Evolutionary conservation across 2,329 filamentous ascomycete genomes (phyloP).

Genomic region (Mycosphaerella sp.): DNA sequence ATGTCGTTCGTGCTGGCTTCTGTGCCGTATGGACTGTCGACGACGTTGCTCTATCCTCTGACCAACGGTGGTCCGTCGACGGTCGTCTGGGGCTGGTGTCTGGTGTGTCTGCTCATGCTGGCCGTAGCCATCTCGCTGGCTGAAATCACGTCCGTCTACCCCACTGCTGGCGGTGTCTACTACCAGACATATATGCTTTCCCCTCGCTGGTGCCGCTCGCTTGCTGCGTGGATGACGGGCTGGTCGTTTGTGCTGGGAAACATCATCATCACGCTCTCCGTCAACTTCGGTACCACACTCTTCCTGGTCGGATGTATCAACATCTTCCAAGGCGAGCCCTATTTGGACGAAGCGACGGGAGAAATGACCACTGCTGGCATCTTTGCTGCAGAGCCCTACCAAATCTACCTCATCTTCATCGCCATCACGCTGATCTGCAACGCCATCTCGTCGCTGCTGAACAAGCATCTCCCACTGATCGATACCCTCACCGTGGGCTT

Average conservation of each 20-base stretch:
- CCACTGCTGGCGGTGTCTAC: conserved; percentile 64
- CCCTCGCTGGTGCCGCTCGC: conserved; percentile 52
- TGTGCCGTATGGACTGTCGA: conserved; percentile 67
- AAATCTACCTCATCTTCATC: conserved; percentile 47
- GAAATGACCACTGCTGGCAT: conserved; percentile 39
- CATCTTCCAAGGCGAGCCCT: conserved; percentile 43
- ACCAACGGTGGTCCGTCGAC: conserved; percentile 60
- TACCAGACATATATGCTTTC: conserved; percentile 74
- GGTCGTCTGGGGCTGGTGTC: conserved; percentile 68
- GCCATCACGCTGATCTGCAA: conserved; percentile 48
- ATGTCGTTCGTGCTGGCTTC: conserved; percentile 72
- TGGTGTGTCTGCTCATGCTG: conserved; percentile 62
- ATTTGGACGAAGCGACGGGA: background rate
- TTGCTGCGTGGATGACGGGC: conserved; percentile 65
- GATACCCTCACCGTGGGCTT: conserved; percentile 70
- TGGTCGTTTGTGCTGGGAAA: conserved; percentile 75
- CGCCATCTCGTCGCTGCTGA: conserved; percentile 47
- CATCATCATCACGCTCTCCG: conserved; percentile 75
- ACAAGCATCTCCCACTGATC: conserved; percentile 51
- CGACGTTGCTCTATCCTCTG: conserved; percentile 62
- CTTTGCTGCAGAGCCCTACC: conserved; percentile 41
- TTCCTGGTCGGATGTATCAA: conserved; percentile 53
- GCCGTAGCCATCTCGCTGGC: conserved; percentile 65
- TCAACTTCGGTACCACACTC: conserved; percentile 64
- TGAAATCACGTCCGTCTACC: conserved; percentile 60